Evolutionary conservation across 208 protist genomes (phyloP).

Genomic region (Herpetomonas samuelpessoai): DNA sequence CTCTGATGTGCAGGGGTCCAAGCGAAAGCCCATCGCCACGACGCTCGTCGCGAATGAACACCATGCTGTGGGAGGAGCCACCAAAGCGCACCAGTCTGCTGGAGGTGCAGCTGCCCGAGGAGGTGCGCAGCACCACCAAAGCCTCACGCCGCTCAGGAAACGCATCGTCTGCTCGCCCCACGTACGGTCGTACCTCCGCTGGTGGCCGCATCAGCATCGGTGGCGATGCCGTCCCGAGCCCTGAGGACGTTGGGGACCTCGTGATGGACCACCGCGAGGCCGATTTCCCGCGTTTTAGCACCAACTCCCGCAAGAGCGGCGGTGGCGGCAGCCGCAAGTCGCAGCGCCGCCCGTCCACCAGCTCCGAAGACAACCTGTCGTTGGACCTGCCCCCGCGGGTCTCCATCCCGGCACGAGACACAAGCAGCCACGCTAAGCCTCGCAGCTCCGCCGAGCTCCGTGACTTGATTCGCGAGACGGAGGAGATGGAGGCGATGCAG

Average conservation of each 20-base stretch:
- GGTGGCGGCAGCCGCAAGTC: conserved; percentile 15
- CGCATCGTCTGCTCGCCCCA: conserved; percentile 31
- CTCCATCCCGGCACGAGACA: conserved; percentile 30
- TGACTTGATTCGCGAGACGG: conserved; percentile 30
- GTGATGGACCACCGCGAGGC: conserved; percentile 65
- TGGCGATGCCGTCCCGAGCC: conserved; percentile 36
- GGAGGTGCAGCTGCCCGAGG: conserved; percentile 64
- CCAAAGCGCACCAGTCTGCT: conserved; percentile 57
- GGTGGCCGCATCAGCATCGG: conserved; percentile 78
- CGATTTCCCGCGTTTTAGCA: conserved; percentile 44
- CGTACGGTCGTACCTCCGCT: conserved; percentile 58
- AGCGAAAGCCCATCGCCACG: conserved; percentile 75
- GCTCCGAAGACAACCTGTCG: conserved; percentile 33
- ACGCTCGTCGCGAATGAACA: conserved; percentile 78
- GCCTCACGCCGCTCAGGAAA: conserved; percentile 15
- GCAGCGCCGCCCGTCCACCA: conserved; percentile 19
- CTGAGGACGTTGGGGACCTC: conserved; percentile 52
- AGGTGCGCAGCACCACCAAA: not conserved
- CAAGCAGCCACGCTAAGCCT: conserved; percentile 27
- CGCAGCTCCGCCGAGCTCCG: conserved; percentile 49
- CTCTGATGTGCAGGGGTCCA: conserved; percentile 72
- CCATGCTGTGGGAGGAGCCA: conserved; percentile 75
- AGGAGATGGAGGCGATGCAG: conserved; percentile 8
- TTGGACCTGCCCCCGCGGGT: conserved; percentile 64
- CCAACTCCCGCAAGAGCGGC: conserved; percentile 2